These are phyloP conservation scores for Xylariomycetidae sp. DNA, from an alignment of 2,329 filamentous ascomycete genomes.

Conservation along the genomic window DNA sequence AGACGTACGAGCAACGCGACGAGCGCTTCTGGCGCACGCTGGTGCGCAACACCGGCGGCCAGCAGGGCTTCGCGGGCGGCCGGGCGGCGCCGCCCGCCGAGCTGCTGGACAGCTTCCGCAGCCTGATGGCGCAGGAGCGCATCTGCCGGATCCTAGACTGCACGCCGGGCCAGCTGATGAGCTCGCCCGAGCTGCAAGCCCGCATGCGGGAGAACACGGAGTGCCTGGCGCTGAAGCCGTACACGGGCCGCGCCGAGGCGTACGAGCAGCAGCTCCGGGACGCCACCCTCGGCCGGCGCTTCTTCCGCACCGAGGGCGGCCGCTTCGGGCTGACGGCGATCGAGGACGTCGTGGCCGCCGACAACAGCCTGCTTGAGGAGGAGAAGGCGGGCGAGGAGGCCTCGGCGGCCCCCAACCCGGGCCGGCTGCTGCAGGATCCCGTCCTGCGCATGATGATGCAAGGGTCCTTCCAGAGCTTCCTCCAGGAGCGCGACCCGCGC, in stretches of 20 bases:
- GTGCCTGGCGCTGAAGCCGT: slow-evolving; percentile 6
- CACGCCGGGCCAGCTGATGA: slow-evolving; percentile 6
- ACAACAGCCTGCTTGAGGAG: slow-evolving; percentile 3
- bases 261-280: slow-evolving; percentile 8
- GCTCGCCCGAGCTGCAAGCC: slow-evolving; percentile 8
- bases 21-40: slow-evolving; percentile 19
- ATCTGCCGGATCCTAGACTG: slow-evolving; percentile 12
- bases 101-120: slow-evolving; percentile 10
- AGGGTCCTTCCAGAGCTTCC: slow-evolving; percentile 12
- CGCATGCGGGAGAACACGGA: slow-evolving; percentile 9
- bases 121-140: slow-evolving; percentile 14
- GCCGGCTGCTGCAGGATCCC: slow-evolving; percentile 10
- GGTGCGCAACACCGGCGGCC: slow-evolving; percentile 9
- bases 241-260: slow-evolving; percentile 5
- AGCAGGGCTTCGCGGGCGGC: neutral
- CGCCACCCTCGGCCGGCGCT: slow-evolving; percentile 11
- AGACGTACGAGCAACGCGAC: slow-evolving; percentile 1
- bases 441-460: slow-evolving; percentile 11
- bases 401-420: slow-evolving; percentile 3
- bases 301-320: slow-evolving; percentile 16
- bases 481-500: slow-evolving; percentile 6
- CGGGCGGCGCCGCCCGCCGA: slow-evolving; percentile 1
- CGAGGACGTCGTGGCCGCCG: slow-evolving; percentile 14
- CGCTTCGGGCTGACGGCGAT: slow-evolving; percentile 18
- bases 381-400: slow-evolving; percentile 1